These are phyloP conservation scores for Wickerhamiella vanderwaltii DNA, from an alignment of 805 yeast genomes.

Conservation along the genomic window DNA sequence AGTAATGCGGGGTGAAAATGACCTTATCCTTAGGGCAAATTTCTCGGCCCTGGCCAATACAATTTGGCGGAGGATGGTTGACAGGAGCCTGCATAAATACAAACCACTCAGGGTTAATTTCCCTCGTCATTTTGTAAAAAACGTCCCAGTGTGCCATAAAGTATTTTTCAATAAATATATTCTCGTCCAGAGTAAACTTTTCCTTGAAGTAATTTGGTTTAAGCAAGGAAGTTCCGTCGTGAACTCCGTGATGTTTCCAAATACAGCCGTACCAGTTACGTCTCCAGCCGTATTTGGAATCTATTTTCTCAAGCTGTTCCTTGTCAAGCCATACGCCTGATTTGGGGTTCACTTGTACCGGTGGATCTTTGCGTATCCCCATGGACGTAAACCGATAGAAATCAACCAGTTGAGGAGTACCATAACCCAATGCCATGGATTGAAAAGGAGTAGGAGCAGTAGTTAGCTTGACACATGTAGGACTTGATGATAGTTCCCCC, in stretches of 20 bases:
- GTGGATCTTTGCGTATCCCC: constrained; percentile 62
- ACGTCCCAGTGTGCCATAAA: constrained; percentile 51
- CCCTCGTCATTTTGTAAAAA: constrained; percentile 40
- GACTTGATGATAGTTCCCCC: constrained; percentile 18
- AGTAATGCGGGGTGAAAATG: constrained; percentile 77
- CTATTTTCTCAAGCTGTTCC: constrained; percentile 36
- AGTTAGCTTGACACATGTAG: constrained; percentile 49
- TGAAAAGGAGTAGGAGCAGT: constrained; percentile 76
- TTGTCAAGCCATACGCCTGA: constrained; percentile 53
- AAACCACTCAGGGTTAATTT: constrained; percentile 35
- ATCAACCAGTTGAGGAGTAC: constrained; percentile 55
- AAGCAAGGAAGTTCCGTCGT: constrained; percentile 37
- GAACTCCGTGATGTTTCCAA: constrained; percentile 70
- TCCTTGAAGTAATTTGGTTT: constrained; percentile 40
- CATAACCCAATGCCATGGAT: constrained; percentile 66
- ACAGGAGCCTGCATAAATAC: constrained; percentile 74
- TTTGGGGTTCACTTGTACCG: constrained; percentile 47
- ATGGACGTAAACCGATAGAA: constrained; percentile 55
- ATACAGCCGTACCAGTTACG: constrained; percentile 80
- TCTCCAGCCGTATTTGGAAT: constrained; percentile 56
- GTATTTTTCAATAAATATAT: constrained; percentile 38
- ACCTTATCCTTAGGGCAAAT: constrained; percentile 27
- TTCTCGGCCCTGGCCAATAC: constrained; percentile 39
- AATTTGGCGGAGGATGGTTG: constrained; percentile 57
- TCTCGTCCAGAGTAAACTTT: constrained; percentile 32